These are phyloP conservation scores for Litsea cubeba DNA, from an alignment of 164 flowering plant genomes.

Conservation along the genomic window DNA sequence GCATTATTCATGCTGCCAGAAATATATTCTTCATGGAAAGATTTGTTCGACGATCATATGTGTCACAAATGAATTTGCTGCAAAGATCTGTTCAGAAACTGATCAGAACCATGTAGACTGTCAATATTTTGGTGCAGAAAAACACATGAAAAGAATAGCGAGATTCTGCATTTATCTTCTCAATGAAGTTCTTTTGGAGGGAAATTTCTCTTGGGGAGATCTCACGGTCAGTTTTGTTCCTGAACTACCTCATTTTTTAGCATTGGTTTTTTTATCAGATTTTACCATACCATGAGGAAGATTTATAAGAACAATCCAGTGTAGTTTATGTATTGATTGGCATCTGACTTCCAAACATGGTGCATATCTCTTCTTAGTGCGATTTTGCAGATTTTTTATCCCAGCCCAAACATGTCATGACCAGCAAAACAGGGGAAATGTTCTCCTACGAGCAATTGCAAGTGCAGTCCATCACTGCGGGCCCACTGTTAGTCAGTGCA, in stretches of 20 bases:
- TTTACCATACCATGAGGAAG: neutral
- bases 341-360: neutral
- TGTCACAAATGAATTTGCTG: constrained; percentile 36
- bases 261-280: neutral
- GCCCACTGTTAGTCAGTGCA: too few relatives aligned
- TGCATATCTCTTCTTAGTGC: neutral
- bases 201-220: constrained; percentile 67
- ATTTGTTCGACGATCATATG: constrained; percentile 48
- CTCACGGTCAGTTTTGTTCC: constrained; percentile 43
- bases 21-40: constrained; percentile 50
- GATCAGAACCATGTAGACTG: constrained; percentile 8
- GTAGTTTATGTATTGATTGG: neutral
- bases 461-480: too few relatives aligned
- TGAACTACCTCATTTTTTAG: neutral
- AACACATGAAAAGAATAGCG: constrained; percentile 40
- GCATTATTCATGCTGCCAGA: constrained; percentile 65
- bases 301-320: neutral
- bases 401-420: too few relatives aligned
- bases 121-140: constrained; percentile 23
- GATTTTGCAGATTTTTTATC: too few relatives aligned
- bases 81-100: constrained; percentile 42
- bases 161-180: constrained; percentile 74
- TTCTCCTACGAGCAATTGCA: too few relatives aligned
- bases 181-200: constrained; percentile 43
- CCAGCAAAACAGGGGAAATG: neutral